Conservation (phyloP, 1,284 basidiomycete species). For the Marasmius tenuissimus region DNA sequence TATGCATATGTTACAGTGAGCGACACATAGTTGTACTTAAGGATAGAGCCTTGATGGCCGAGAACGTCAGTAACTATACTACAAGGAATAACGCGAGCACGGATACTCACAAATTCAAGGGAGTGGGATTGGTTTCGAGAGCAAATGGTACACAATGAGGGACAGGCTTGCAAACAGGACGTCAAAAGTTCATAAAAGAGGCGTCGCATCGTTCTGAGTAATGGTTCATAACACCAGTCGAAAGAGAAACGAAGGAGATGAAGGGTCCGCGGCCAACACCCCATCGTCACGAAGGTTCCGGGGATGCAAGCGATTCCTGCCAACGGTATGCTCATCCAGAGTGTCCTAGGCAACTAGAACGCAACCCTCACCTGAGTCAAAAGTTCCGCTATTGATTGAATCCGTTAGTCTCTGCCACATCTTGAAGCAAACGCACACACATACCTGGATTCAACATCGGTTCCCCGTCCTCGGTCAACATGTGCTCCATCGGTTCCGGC, state of each 20-base stretch:
- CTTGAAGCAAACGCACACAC: conserved; percentile 16
- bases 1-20: too few species aligned
- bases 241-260: not conserved
- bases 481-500: conserved; percentile 46
- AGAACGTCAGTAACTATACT: too few species aligned
- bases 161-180: too few species aligned
- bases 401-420: conserved; percentile 2
- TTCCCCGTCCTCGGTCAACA: conserved; percentile 60
- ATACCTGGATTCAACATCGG: conserved; percentile 67
- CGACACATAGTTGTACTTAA: too few species aligned
- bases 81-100: too few species aligned
- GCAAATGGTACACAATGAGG: too few species aligned
- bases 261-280: not conserved
- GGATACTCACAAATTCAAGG: too few species aligned
- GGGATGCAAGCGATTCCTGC: conserved; percentile 63
- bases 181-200: too few species aligned
- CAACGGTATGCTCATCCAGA: conserved; percentile 3
- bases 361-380: conserved; percentile 51
- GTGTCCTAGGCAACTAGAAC: conserved; percentile 4
- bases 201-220: too few species aligned
- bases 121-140: too few species aligned
- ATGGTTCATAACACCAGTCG: too few species aligned
- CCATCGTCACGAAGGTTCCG: conserved; percentile 45
- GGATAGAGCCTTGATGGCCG: too few species aligned
- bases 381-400: conserved; percentile 46